Conservation (phyloP, 148 eudicot species). For the Amaranthus palmeri region DNA sequence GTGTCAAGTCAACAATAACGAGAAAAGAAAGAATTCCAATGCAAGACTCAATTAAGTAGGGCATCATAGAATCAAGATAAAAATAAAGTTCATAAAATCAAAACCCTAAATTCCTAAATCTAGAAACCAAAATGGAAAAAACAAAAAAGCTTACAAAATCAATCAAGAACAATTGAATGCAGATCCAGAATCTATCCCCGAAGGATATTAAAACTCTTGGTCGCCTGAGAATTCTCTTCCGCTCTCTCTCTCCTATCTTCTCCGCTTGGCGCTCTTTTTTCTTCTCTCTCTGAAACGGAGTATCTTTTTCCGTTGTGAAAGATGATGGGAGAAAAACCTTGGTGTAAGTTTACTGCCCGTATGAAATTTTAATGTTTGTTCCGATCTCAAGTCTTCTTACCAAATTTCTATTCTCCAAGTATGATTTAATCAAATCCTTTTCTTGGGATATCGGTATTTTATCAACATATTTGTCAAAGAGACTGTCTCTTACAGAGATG, state of each 20-base stretch:
- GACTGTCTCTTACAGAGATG: too few species aligned
- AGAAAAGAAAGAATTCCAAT: neutral
- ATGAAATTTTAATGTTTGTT: too few species aligned
- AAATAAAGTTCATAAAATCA: neutral
- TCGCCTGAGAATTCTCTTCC: neutral
- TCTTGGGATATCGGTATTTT: too few species aligned
- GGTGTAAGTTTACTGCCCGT: too few species aligned
- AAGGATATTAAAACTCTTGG: constrained; percentile 7
- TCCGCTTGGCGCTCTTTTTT: constrained; percentile 14
- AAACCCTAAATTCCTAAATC: constrained; percentile 26
- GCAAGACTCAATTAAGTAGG: neutral
- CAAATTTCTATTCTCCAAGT: too few species aligned
- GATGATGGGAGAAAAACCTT: too few species aligned
- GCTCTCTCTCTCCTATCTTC: neutral
- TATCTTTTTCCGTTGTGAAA: too few species aligned
- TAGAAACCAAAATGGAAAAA: neutral
- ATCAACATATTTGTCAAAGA: too few species aligned
- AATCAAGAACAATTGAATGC: neutral
- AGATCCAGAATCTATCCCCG: constrained; percentile 9
- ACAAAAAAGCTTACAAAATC: neutral
- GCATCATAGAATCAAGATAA: neutral
- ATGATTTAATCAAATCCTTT: too few species aligned
- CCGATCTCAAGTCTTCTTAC: too few species aligned
- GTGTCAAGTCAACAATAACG: constrained; percentile 12
- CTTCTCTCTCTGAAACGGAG: neutral